These are phyloP conservation scores for Ustilago tritici DNA, from an alignment of 1,284 basidiomycete species.

Conservation along the genomic window DNA sequence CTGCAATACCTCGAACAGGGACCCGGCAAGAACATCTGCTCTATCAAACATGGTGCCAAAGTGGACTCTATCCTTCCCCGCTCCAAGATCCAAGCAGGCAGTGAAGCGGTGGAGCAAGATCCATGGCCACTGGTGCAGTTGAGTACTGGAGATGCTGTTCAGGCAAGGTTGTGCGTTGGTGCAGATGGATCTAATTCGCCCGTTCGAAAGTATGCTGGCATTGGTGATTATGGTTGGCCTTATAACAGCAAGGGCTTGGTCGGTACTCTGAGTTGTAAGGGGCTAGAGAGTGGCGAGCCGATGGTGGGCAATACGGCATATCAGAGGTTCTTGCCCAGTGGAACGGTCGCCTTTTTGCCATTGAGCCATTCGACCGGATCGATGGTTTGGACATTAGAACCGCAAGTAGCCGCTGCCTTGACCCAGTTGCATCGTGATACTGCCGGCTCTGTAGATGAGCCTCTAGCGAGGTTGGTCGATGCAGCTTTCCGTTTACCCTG, in stretches of 20 bases:
- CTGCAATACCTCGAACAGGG: slow-evolving; percentile 53
- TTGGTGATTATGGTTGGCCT: slow-evolving; percentile 89
- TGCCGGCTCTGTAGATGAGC: slow-evolving; percentile 69
- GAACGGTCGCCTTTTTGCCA: slow-evolving; percentile 83
- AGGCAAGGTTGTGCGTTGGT: slow-evolving; percentile 77
- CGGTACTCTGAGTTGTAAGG: slow-evolving; percentile 76
- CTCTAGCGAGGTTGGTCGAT: slow-evolving; percentile 84
- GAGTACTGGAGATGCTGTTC: slow-evolving; percentile 13
- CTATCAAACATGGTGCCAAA: slow-evolving; percentile 77
- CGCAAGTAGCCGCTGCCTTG: slow-evolving; percentile 80
- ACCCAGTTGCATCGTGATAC: slow-evolving; percentile 75
- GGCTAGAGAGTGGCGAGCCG: slow-evolving; percentile 45
- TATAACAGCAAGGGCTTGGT: slow-evolving; percentile 93
- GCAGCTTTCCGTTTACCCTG: slow-evolving; percentile 90
- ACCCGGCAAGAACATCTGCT: slow-evolving; percentile 47
- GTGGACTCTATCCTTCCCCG: slow-evolving; percentile 75
- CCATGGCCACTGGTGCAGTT: slow-evolving; percentile 51
- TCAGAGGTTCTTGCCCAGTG: slow-evolving; percentile 94
- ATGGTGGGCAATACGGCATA: slow-evolving; percentile 76
- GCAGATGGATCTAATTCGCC: slow-evolving; percentile 97
- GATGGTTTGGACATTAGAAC: slow-evolving; percentile 93
- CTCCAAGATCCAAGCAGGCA: slow-evolving; percentile 36
- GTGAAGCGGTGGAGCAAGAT: slow-evolving; percentile 65
- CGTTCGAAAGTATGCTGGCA: slow-evolving; percentile 86
- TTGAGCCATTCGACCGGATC: slow-evolving; percentile 81